phyloP scores from a whole-genome alignment of 75 land plant species.

The Sequoiadendron giganteum region DNA sequence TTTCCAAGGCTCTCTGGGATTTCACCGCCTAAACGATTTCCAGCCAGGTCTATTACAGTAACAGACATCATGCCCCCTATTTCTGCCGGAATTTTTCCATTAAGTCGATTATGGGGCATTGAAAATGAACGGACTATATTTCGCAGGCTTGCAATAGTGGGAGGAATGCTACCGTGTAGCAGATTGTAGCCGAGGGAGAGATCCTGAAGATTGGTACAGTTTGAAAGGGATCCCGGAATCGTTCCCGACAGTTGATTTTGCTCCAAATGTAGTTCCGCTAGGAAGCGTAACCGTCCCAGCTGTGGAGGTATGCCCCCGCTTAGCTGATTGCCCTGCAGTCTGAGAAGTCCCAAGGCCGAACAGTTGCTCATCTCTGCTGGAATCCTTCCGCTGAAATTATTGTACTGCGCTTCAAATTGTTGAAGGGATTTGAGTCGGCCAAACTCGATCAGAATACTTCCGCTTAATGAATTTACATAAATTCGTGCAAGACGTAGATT shows the following conservation, averaged over 20 bases:
- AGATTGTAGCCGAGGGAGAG: constrained; percentile 46
- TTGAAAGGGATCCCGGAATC: constrained; percentile 41
- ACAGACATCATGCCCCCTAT: constrained; percentile 47
- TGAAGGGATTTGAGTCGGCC: constrained; percentile 36
- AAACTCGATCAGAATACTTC: constrained; percentile 49
- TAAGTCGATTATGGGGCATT: constrained; percentile 43
- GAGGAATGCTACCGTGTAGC: constrained; percentile 47
- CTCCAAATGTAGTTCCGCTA: constrained; percentile 41
- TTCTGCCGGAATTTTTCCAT: constrained; percentile 40
- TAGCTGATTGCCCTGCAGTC: constrained; percentile 39
- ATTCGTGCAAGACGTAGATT: constrained; percentile 36
- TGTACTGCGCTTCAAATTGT: constrained; percentile 31
- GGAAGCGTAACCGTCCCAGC: constrained; percentile 28
- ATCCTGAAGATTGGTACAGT: constrained; percentile 30
- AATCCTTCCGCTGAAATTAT: constrained; percentile 52
- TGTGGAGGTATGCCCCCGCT: constrained; percentile 47
- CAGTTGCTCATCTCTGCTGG: constrained; percentile 62
- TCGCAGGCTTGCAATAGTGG: constrained; percentile 21
- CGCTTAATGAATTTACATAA: constrained; percentile 38
- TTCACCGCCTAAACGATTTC: constrained; percentile 49
- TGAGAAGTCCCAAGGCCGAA: constrained; percentile 25
- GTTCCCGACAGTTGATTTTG: constrained; percentile 24
- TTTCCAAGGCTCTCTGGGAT: constrained; percentile 57
- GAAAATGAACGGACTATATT: constrained; percentile 39
- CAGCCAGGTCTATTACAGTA: constrained; percentile 41